A percentile compares a stretch with the other conserved stretches of the same genome.
These are phyloP conservation scores for Pythium apleroticum DNA, from an alignment of 352 stramenopile genomes.

Conservation along the genomic window DNA sequence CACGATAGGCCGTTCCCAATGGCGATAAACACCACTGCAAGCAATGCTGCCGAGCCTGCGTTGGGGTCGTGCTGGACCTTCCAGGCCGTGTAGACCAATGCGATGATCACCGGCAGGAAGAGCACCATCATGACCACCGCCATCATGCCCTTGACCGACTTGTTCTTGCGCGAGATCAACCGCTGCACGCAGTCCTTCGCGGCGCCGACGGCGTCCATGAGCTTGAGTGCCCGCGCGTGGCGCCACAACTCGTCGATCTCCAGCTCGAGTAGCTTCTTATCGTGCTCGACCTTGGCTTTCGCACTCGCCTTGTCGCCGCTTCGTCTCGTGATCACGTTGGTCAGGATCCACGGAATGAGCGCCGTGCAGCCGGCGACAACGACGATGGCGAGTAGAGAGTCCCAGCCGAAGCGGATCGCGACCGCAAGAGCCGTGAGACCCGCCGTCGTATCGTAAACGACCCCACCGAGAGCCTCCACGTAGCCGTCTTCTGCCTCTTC, in stretches of 20 bases:
- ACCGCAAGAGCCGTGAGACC: neutral
- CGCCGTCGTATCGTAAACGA: neutral
- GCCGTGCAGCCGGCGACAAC: neutral
- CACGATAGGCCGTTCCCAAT: neutral
- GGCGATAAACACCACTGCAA: slow-evolving; percentile 6
- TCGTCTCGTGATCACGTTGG: neutral
- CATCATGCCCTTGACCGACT: neutral
- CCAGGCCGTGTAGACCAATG: neutral
- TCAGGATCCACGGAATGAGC: neutral
- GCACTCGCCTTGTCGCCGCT: neutral
- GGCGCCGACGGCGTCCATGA: neutral
- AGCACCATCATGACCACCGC: neutral
- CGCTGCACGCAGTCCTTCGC: neutral
- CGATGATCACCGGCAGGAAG: neutral
- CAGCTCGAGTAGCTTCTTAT: neutral
- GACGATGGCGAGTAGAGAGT: slow-evolving; percentile 3
- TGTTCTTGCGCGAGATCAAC: neutral
- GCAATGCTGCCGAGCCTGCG: neutral
- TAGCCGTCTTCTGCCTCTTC: neutral
- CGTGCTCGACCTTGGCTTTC: neutral
- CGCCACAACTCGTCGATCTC: slow-evolving; percentile 3
- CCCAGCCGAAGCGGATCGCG: slow-evolving; percentile 7
- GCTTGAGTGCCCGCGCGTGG: slow-evolving; percentile 1
- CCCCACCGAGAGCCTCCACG: neutral
- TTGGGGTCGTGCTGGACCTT: neutral